These are phyloP conservation scores for Clonostachys rosea DNA, from an alignment of 2,329 filamentous ascomycete genomes.

Conservation along the genomic window DNA sequence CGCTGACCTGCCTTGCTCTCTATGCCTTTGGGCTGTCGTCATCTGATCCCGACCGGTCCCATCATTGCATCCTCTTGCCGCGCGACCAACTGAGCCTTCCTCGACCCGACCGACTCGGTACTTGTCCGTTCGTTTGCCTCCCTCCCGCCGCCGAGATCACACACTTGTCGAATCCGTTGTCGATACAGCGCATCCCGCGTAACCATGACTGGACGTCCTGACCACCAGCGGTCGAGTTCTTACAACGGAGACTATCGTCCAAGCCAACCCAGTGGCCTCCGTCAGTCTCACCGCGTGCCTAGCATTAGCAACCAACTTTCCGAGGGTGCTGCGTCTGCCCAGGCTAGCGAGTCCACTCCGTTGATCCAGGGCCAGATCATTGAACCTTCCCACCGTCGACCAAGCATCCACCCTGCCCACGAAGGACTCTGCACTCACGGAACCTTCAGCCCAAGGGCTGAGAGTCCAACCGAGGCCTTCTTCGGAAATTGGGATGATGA, in stretches of 20 bases:
- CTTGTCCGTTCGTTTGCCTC: no score
- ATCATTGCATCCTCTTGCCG: no score
- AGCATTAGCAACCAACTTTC: background rate
- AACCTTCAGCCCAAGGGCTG: slow-evolving; percentile 67
- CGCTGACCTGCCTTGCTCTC: no score
- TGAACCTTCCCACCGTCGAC: slow-evolving; percentile 6
- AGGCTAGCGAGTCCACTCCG: slow-evolving; percentile 42
- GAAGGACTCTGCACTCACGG: slow-evolving; percentile 62
- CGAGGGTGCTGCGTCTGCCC: background rate
- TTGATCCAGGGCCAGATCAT: slow-evolving; percentile 28
- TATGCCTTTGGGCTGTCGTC: no score
- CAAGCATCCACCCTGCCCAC: slow-evolving; percentile 25
- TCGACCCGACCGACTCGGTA: no score
- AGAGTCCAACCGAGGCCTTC: slow-evolving; percentile 31
- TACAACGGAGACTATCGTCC: slow-evolving; percentile 18
- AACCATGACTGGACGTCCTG: slow-evolving; percentile 3
- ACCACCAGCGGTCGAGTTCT: slow-evolving; percentile 1
- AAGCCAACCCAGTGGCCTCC: slow-evolving; percentile 37
- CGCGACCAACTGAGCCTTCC: no score
- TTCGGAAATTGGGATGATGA: slow-evolving; percentile 19
- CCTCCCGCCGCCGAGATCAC: no score
- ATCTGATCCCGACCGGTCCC: no score
- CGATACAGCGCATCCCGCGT: no score
- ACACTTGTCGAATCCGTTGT: no score
- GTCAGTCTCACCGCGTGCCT: slow-evolving; percentile 33